phyloP scores from a whole-genome alignment of 192 early-diverging fungal species.

The Geranomyces variabilis region DNA sequence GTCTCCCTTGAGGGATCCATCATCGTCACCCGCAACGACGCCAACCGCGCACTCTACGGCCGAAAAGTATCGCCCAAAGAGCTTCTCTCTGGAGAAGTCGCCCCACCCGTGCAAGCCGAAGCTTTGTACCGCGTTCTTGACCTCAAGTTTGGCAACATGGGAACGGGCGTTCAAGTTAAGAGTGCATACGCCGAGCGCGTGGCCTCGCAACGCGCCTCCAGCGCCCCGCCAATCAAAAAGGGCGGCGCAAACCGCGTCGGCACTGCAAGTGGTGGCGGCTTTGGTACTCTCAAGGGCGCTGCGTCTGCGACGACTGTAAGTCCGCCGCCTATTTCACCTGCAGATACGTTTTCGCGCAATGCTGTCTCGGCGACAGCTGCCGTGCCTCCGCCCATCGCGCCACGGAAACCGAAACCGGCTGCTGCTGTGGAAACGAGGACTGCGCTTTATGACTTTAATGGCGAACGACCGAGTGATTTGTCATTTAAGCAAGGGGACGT shows the following conservation, averaged over 20 bases:
- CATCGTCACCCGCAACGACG: slow-evolving; percentile 81
- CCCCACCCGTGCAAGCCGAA: slow-evolving; percentile 81
- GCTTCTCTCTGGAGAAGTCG: slow-evolving; percentile 68
- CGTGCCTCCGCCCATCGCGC: neutral
- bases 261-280: neutral
- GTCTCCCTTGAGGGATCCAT: slow-evolving; percentile 86
- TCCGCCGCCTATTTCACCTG: neutral
- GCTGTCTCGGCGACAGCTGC: neutral
- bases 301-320: neutral
- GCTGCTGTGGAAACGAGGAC: neutral
- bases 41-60: slow-evolving; percentile 83
- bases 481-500: slow-evolving; percentile 82
- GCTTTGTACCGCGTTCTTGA: slow-evolving; percentile 79
- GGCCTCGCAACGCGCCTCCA: neutral
- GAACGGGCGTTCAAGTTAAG: slow-evolving; percentile 20
- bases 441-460: slow-evolving; percentile 85
- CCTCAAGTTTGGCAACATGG: slow-evolving; percentile 38
- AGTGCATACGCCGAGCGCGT: slow-evolving; percentile 13
- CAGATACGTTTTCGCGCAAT: neutral
- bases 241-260: neutral
- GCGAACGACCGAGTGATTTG: slow-evolving; percentile 79
- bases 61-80: slow-evolving; percentile 61
- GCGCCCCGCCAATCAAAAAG: slow-evolving; percentile 7
- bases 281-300: neutral
- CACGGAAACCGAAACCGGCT: slow-evolving; percentile 10